phyloP scores from a whole-genome alignment of 805 yeast genomes.

The Scheffersomyces amazonensis region DNA sequence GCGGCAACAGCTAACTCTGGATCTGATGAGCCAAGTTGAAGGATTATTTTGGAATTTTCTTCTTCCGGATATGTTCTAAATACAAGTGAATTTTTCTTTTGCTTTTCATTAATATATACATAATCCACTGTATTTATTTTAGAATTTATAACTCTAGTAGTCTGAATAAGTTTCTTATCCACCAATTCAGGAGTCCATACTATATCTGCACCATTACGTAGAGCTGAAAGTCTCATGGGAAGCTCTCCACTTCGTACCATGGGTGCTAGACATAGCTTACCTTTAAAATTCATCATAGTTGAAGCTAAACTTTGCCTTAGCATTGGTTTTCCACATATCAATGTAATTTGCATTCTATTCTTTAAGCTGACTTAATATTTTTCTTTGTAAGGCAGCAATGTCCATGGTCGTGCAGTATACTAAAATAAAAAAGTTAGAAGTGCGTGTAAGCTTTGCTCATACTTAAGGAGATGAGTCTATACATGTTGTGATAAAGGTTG shows the following conservation, averaged over 20 bases:
- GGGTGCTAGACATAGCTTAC: constrained; percentile 86
- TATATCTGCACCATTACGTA: constrained; percentile 85
- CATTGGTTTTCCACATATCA: no score
- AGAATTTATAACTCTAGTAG: constrained; percentile 61
- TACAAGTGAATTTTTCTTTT: constrained; percentile 44
- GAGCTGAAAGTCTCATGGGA: constrained; percentile 79
- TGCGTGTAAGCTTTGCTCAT: no score
- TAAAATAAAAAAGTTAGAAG: no score
- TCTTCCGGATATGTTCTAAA: constrained; percentile 68
- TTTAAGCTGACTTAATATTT: no score
- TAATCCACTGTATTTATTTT: constrained; percentile 61
- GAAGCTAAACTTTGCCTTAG: background rate
- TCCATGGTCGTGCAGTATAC: no score
- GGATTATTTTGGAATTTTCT: constrained; percentile 69
- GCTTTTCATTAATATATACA: constrained; percentile 28
- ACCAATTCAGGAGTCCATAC: constrained; percentile 95
- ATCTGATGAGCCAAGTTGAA: constrained; percentile 87
- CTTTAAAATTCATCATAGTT: constrained; percentile 63
- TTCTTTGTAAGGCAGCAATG: no score
- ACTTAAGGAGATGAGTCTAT: no score
- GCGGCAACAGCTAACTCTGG: constrained; percentile 87
- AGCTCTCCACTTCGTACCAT: constrained; percentile 97
- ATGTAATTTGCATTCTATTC: no score
- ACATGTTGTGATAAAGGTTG: no score
- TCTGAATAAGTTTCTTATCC: constrained; percentile 76